Evolutionary conservation across 345 rosid species (phyloP).

Genomic region (Xanthoceras sorbifolium): DNA sequence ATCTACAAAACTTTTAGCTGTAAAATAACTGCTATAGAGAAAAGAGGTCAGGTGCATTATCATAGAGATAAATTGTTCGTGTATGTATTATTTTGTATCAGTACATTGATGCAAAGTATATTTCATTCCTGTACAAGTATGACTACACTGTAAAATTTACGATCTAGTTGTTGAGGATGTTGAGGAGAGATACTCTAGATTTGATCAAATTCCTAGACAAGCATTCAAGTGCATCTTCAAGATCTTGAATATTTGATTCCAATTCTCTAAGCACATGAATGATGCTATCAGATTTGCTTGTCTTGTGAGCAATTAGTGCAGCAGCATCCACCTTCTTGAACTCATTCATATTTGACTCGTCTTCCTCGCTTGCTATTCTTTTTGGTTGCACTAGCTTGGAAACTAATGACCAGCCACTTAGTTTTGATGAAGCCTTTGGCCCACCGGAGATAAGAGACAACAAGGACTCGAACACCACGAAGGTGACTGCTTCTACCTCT

Average conservation of each 20-base stretch:
- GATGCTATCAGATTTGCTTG: conserved; percentile 18
- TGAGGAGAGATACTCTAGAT: conserved; percentile 45
- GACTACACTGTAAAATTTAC: neutral
- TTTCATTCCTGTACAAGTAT: neutral
- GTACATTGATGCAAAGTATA: neutral
- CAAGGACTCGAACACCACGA: conserved; percentile 32
- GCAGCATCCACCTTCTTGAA: conserved; percentile 32
- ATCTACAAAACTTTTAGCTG: too few relatives aligned
- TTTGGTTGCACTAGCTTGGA: conserved; percentile 39
- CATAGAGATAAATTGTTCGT: neutral
- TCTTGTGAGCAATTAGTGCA: conserved; percentile 16
- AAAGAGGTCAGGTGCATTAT: neutral
- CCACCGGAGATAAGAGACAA: conserved; percentile 45
- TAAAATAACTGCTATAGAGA: too few relatives aligned
- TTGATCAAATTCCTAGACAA: conserved; percentile 45
- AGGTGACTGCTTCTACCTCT: conserved; percentile 35
- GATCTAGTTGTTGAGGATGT: conserved; percentile 34
- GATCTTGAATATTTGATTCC: conserved; percentile 48
- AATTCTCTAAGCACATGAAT: conserved; percentile 25
- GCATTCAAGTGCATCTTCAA: conserved; percentile 47
- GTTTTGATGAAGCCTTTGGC: conserved; percentile 25
- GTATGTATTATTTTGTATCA: neutral
- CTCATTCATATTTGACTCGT: conserved; percentile 30
- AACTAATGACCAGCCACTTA: conserved; percentile 36
- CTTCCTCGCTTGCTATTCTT: conserved; percentile 24